These are phyloP conservation scores for Datisca glomerata DNA, from an alignment of 306 rosid genomes.

Conservation along the genomic window DNA sequence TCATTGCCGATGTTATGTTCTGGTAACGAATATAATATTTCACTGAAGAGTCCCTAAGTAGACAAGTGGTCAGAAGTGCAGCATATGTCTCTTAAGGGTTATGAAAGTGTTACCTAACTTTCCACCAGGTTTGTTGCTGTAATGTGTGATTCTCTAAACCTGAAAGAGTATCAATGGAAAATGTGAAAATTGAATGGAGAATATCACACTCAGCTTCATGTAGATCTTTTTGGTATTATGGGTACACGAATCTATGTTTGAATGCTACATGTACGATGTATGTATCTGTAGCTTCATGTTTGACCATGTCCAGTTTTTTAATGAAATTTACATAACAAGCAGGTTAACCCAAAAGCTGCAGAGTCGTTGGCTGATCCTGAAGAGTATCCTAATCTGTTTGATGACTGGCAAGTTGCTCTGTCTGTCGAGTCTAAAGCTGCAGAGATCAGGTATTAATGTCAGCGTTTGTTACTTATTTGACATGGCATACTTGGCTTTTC, in stretches of 20 bases:
- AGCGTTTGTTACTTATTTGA: not conserved
- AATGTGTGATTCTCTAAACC: not conserved
- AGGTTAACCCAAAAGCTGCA: conserved; percentile 96
- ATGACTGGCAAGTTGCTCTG: conserved; percentile 95
- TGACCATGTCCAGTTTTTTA: conserved; percentile 1
- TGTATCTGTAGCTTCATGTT: not conserved
- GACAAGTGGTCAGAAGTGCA: not conserved
- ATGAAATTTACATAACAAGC: conserved; percentile 11
- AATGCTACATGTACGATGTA: not conserved
- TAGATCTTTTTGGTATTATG: too few species aligned
- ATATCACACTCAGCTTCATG: not conserved
- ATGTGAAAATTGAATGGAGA: not conserved
- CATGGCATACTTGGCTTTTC: not conserved
- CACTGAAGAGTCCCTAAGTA: not conserved
- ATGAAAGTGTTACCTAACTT: not conserved
- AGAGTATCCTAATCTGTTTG: conserved; percentile 91
- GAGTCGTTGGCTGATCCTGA: conserved; percentile 97
- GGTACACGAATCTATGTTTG: too few species aligned
- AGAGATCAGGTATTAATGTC: conserved; percentile 44
- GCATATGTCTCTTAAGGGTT: too few species aligned
- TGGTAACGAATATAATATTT: not conserved
- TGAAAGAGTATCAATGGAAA: not conserved
- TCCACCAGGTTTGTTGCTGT: not conserved
- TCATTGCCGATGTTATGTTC: not conserved
- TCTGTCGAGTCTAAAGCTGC: conserved; percentile 73